These are phyloP conservation scores for Aspergillus puulaauensis DNA, from an alignment of 2,329 filamentous ascomycete genomes.

Conservation along the genomic window DNA sequence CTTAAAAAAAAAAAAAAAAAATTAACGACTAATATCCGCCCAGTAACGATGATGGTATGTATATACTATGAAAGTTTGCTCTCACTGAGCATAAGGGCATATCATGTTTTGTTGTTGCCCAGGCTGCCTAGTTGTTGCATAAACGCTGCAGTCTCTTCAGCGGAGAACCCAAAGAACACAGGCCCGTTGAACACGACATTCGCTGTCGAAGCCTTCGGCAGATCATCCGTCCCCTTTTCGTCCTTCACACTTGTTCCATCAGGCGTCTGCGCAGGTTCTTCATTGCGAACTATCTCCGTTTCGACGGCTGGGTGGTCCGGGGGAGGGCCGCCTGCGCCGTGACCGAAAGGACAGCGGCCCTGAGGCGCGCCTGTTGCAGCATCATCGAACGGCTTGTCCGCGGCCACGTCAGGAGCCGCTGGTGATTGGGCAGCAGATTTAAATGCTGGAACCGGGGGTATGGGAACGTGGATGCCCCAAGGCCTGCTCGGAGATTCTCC, in stretches of 20 bases:
- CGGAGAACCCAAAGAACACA: slow-evolving; percentile 87
- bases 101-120: slow-evolving; percentile 13
- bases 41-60: not conserved
- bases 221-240: slow-evolving; percentile 10
- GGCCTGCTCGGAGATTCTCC: slow-evolving; percentile 91
- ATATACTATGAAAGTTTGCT: not conserved
- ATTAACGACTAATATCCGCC: too few species aligned
- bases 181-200: slow-evolving; percentile 89
- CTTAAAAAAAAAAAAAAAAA: too few species aligned
- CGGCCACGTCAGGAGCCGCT: slow-evolving; percentile 19
- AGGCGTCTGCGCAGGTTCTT: slow-evolving; percentile 6
- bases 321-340: slow-evolving; percentile 20
- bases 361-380: slow-evolving; percentile 2
- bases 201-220: slow-evolving; percentile 38
- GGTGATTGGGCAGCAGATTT: slow-evolving; percentile 26
- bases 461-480: slow-evolving; percentile 85
- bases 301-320: slow-evolving; percentile 13
- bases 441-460: slow-evolving; percentile 39
- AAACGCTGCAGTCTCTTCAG: slow-evolving; percentile 76
- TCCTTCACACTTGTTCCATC: slow-evolving; percentile 6
- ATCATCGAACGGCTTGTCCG: slow-evolving; percentile 18
- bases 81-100: not conserved
- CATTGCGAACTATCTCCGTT: slow-evolving; percentile 16
- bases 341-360: slow-evolving; percentile 38
- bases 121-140: slow-evolving; percentile 57